phyloP scores from a whole-genome alignment of 2,329 filamentous ascomycete species.

The Aureobasidium sp. region DNA sequence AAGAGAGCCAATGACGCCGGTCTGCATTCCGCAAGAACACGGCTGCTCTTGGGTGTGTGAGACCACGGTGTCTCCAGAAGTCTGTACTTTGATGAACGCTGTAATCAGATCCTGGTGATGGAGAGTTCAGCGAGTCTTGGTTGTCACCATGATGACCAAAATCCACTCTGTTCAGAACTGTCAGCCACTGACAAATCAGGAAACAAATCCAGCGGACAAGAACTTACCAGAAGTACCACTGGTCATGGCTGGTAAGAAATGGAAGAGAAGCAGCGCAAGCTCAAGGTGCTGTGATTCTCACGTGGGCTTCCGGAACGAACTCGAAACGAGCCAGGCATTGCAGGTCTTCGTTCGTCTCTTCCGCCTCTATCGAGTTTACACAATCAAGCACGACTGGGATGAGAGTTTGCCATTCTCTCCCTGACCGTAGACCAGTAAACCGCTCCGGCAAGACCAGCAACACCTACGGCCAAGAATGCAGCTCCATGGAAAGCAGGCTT shows the following conservation, averaged over 20 bases:
- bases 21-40: too few relatives aligned
- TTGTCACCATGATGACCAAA: not conserved
- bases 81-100: not conserved
- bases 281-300: not conserved
- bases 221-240: not conserved
- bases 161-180: not conserved
- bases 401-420: not conserved
- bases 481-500: constrained; percentile 22
- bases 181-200: not conserved
- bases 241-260: not conserved
- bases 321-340: not conserved
- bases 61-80: not conserved
- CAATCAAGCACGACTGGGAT: not conserved
- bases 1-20: too few relatives aligned
- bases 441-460: constrained; percentile 23
- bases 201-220: not conserved
- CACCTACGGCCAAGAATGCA: constrained; percentile 21
- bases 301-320: too few relatives aligned
- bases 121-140: not conserved
- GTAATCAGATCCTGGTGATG: not conserved
- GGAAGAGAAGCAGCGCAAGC: not conserved
- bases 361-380: not conserved
- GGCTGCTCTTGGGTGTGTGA: too few relatives aligned
- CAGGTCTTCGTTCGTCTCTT: not conserved
- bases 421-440: constrained; percentile 14